Evolutionary conservation across 768 basidiomycete genomes (phyloP).

Genomic region (Russula abietina): DNA sequence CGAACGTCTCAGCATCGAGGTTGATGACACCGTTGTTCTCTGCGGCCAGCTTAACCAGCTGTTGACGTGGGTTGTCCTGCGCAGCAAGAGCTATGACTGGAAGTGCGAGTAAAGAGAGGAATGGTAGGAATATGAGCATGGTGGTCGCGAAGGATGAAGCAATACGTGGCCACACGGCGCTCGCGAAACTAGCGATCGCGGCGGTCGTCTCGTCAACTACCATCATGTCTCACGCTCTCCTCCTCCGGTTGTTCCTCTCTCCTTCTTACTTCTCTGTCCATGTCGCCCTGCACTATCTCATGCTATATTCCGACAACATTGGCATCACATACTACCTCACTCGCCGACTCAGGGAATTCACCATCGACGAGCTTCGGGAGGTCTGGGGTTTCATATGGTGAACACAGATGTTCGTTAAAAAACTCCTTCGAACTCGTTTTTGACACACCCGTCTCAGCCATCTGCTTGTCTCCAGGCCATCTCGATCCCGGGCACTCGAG

Average conservation of each 20-base stretch:
- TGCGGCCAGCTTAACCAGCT: slow-evolving; percentile 63
- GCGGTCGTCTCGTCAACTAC: not conserved
- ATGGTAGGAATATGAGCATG: slow-evolving; percentile 28
- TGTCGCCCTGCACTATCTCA: slow-evolving; percentile 85
- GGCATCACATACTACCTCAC: slow-evolving; percentile 90
- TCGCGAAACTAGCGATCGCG: not conserved
- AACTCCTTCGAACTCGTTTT: slow-evolving; percentile 32
- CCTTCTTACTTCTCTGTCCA: slow-evolving; percentile 91
- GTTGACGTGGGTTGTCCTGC: slow-evolving; percentile 36
- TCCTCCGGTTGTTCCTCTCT: slow-evolving; percentile 87
- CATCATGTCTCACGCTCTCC: slow-evolving; percentile 66
- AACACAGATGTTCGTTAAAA: slow-evolving; percentile 20
- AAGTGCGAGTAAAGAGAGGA: slow-evolving; percentile 33
- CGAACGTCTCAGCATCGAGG: slow-evolving; percentile 69
- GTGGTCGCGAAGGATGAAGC: not conserved
- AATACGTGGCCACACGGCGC: slow-evolving; percentile 16
- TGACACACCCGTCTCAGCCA: slow-evolving; percentile 51
- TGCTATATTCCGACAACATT: slow-evolving; percentile 77
- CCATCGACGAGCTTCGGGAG: slow-evolving; percentile 66
- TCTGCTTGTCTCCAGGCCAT: slow-evolving; percentile 87
- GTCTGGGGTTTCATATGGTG: slow-evolving; percentile 90
- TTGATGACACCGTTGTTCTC: slow-evolving; percentile 74
- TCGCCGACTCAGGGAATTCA: slow-evolving; percentile 59
- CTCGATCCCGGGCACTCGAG: slow-evolving; percentile 87
- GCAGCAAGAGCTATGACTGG: slow-evolving; percentile 31